These are phyloP conservation scores for Kluyveromyces marxianus DNA, from an alignment of 1,139 yeast genomes.

Conservation along the genomic window DNA sequence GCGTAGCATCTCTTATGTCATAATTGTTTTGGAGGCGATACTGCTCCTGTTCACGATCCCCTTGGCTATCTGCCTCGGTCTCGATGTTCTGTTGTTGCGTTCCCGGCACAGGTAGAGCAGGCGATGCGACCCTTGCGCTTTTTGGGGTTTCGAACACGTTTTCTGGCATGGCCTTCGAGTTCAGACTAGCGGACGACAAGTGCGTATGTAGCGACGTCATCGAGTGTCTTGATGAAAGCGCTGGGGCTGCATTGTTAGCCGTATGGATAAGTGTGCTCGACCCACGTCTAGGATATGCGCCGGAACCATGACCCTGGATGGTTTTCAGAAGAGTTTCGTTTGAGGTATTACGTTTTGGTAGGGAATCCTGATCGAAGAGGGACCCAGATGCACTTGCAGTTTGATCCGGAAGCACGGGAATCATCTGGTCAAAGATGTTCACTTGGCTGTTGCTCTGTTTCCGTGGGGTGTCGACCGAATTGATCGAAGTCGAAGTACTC, in stretches of 20 bases:
- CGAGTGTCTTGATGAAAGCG: conserved; percentile 9
- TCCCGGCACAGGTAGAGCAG: no score
- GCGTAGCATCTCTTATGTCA: conserved; percentile 26
- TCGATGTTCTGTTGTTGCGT: no score
- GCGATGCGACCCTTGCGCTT: conserved; percentile 9
- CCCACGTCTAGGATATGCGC: conserved; percentile 32
- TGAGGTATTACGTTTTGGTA: conserved; percentile 6
- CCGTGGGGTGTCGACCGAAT: conserved; percentile 20
- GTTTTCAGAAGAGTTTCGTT: conserved; percentile 20
- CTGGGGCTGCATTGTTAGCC: background rate
- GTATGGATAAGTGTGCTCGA: conserved; percentile 9
- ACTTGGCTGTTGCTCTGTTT: conserved; percentile 11
- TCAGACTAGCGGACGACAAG: conserved; percentile 19
- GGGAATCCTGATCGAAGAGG: background rate
- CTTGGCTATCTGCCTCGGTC: no score
- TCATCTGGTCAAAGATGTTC: conserved; percentile 26
- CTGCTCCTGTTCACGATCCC: conserved; percentile 11
- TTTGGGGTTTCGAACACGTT: conserved; percentile 22
- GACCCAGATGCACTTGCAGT: background rate
- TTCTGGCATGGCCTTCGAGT: conserved; percentile 11
- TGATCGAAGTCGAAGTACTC: conserved; percentile 23
- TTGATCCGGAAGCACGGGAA: conserved; percentile 23
- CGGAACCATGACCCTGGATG: conserved; percentile 25
- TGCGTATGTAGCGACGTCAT: conserved; percentile 19
- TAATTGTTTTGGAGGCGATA: conserved; percentile 32